These are phyloP conservation scores for Starmera pachycereana DNA, from an alignment of 805 yeast species.

Conservation along the genomic window DNA sequence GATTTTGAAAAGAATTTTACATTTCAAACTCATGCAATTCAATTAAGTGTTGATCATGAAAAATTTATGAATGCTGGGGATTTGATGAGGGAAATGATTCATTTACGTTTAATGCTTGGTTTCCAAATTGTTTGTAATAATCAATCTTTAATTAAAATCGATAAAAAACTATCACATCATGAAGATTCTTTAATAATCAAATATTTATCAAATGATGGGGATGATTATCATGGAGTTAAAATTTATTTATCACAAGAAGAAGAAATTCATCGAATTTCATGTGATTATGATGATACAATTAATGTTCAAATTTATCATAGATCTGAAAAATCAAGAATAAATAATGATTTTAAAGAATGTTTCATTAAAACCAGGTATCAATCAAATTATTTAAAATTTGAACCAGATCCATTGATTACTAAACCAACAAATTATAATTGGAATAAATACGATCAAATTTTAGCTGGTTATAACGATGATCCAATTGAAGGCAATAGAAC, in stretches of 20 bases:
- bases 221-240: slow-evolving; percentile 43
- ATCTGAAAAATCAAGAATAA: slow-evolving; percentile 22
- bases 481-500: slow-evolving; percentile 39
- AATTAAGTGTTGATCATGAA: slow-evolving; percentile 49
- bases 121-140: slow-evolving; percentile 79
- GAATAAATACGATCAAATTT: slow-evolving; percentile 82
- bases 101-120: slow-evolving; percentile 72
- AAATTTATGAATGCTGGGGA: slow-evolving; percentile 42
- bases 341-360: slow-evolving; percentile 34
- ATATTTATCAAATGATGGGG: slow-evolving; percentile 34
- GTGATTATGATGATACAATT: slow-evolving; percentile 61
- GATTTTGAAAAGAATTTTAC: slow-evolving; percentile 68
- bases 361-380: slow-evolving; percentile 74
- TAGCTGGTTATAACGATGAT: slow-evolving; percentile 87
- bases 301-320: slow-evolving; percentile 67
- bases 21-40: slow-evolving; percentile 74
- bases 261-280: slow-evolving; percentile 75
- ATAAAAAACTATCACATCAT: slow-evolving; percentile 44
- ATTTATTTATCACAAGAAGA: slow-evolving; percentile 70
- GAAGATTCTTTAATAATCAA: slow-evolving; percentile 47
- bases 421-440: slow-evolving; percentile 59
- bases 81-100: slow-evolving; percentile 78
- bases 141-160: slow-evolving; percentile 52
- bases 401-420: slow-evolving; percentile 43
- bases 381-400: slow-evolving; percentile 46